Percentiles rank a stretch among this genome's conserved stretches.
Evolutionary conservation across 352 stramenopile genomes (phyloP).

Genomic region (Saprolegnia parasitica): DNA sequence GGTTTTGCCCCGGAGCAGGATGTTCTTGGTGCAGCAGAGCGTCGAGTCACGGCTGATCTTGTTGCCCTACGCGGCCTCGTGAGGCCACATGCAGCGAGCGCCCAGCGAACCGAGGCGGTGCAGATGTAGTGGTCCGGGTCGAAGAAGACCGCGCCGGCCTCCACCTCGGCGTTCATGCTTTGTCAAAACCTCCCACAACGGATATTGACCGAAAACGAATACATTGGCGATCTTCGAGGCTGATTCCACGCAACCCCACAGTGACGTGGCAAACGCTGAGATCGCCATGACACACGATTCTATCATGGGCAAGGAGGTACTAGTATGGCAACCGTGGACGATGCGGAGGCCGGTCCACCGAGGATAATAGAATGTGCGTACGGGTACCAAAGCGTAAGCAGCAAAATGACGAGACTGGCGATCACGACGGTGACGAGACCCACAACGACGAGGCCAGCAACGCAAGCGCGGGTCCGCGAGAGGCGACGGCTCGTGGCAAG

Average conservation of each 20-base stretch:
- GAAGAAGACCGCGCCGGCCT: slow-evolving; percentile 46
- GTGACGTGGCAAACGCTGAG: background rate
- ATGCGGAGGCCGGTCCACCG: no score
- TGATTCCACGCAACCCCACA: background rate
- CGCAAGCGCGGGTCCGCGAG: no score
- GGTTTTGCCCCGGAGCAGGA: slow-evolving; percentile 72
- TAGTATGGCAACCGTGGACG: no score
- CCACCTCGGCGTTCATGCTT: slow-evolving; percentile 57
- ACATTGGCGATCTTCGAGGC: background rate
- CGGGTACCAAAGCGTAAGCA: no score
- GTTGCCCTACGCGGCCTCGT: slow-evolving; percentile 38
- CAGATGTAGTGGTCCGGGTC: slow-evolving; percentile 59
- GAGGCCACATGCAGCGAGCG: no score
- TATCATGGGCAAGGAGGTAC: no score
- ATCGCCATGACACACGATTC: background rate
- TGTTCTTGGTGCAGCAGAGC: slow-evolving; percentile 61
- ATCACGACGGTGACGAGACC: no score
- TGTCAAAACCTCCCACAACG: background rate
- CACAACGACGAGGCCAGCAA: no score
- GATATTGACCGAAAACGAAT: background rate
- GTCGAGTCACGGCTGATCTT: slow-evolving; percentile 66
- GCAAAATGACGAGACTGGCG: no score
- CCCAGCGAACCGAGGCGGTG: slow-evolving; percentile 37
- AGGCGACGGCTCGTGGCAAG: no score
- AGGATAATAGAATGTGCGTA: no score